Evolutionary conservation across 2,329 filamentous ascomycete genomes (phyloP).

Genomic region (Fusarium pilosicola): DNA sequence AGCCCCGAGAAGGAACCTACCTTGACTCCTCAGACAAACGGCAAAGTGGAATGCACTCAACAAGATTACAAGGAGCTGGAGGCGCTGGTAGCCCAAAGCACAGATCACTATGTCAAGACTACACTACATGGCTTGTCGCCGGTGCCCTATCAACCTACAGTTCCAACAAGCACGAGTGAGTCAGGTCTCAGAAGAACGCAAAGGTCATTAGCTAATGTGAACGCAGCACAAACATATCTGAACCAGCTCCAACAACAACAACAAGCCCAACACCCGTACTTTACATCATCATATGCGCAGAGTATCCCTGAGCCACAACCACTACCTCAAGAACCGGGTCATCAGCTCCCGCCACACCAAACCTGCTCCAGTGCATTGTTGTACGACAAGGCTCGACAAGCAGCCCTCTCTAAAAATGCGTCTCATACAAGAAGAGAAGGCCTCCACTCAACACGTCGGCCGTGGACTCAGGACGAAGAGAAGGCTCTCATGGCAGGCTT

Average conservation of each 20-base stretch:
- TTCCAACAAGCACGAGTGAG: constrained; percentile 53
- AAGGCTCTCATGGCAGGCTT: constrained; percentile 89
- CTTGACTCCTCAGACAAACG: constrained; percentile 41
- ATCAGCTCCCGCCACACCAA: constrained; percentile 65
- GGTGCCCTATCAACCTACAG: constrained; percentile 55
- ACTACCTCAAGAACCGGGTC: constrained; percentile 45
- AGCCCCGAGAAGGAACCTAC: constrained; percentile 40
- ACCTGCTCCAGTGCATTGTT: constrained; percentile 64
- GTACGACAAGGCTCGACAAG: constrained; percentile 68
- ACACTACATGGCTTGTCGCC: constrained; percentile 56
- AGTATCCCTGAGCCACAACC: constrained; percentile 50
- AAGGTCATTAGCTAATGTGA: constrained; percentile 44
- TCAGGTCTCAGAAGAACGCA: neutral
- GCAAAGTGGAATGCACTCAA: constrained; percentile 48
- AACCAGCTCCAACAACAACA: constrained; percentile 54
- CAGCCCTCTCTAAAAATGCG: constrained; percentile 65
- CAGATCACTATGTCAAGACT: constrained; percentile 57
- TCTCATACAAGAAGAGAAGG: constrained; percentile 66
- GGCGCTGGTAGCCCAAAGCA: constrained; percentile 57
- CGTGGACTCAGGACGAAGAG: constrained; percentile 91
- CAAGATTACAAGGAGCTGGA: constrained; percentile 55
- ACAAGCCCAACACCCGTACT: constrained; percentile 51
- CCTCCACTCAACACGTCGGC: constrained; percentile 72
- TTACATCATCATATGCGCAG: constrained; percentile 45
- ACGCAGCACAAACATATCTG: constrained; percentile 51